Base-by-base conservation (phyloP, 225 moss, liverwort and hornwort species). In the Bryum argenteum region DNA sequence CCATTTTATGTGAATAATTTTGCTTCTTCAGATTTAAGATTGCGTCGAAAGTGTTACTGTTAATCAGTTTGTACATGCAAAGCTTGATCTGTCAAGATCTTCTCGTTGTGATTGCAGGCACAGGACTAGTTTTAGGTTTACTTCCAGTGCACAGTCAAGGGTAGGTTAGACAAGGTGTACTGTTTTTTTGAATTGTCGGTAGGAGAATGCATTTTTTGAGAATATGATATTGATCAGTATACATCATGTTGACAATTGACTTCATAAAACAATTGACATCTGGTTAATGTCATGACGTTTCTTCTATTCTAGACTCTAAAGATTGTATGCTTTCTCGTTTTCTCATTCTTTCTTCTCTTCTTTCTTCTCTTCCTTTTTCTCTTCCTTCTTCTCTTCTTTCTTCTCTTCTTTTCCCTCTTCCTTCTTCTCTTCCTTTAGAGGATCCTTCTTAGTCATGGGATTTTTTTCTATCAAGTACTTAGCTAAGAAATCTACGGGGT, bases 401-500 rank as follows among this genome's bases (percentile, higher is more conserved):
- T 72, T 40, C 1, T 57, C 12, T 19, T 47, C 77, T 42, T 71
- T 65, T 5, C 79, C 42, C 6, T 65, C 33, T 43, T 67, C 76
- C 2, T 73, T 59, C 3, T 54, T 55, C 0, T 75, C 58, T 3
- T 63, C 75, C 63, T 85, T 76, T 3, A 75, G 61, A 20, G 77
- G 79, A 51, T 82, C 73, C 43, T 85, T 71, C 39, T 48, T 20
- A 65, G 42, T 72, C 69, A 70, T 82, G 37, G 88, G 82, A 21
- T 83, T 85, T 59, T 85, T 77, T 39, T 75, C 72, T 74, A 81
- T 52, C 15, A 88, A 63, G 51, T 83, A 88, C 23, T 85, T 72
- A 15, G 88, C 88, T 76, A 88, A 63, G 67, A 82, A 88, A 50
- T 85, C 82, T 70, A 88, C 63, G 59, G 88, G 85, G 47, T 88